Conservation (phyloP, 225 moss, liverwort and hornwort species). For the Climacium dendroides region DNA sequence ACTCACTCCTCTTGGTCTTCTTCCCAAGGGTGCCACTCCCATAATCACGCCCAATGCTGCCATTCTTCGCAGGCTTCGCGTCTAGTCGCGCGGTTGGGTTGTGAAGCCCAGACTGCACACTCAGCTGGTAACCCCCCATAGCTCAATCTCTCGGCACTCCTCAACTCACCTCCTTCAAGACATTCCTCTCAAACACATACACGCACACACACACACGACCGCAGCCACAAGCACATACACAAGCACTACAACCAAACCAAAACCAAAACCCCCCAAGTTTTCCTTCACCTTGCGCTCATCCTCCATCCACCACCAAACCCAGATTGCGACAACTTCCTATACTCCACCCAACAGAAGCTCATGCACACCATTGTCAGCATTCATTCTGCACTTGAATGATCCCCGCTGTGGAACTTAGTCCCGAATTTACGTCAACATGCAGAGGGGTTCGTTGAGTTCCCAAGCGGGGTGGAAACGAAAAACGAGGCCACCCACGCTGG, state of each 20-base stretch:
- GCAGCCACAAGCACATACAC: neutral
- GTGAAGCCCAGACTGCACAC: constrained; percentile 5
- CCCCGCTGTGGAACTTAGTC: neutral
- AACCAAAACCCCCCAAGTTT: neutral
- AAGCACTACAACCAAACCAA: neutral
- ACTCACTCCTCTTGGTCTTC: neutral
- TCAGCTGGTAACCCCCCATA: constrained; percentile 30
- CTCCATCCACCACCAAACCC: neutral
- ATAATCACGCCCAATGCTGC: neutral
- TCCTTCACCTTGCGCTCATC: neutral
- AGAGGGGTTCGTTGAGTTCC: neutral
- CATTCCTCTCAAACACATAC: neutral
- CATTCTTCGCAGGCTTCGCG: neutral
- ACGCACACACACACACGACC: neutral
- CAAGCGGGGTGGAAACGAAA: neutral
- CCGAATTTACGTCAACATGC: neutral
- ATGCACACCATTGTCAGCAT: neutral
- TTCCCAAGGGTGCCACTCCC: neutral
- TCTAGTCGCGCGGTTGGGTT: neutral
- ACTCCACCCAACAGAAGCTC: neutral
- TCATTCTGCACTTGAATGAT: neutral
- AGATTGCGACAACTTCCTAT: neutral
- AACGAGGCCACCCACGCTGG: neutral
- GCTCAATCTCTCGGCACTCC: neutral
- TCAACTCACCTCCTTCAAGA: neutral